These are phyloP conservation scores for Fusarium floridanum DNA, from an alignment of 2,329 filamentous ascomycete genomes.

Conservation along the genomic window DNA sequence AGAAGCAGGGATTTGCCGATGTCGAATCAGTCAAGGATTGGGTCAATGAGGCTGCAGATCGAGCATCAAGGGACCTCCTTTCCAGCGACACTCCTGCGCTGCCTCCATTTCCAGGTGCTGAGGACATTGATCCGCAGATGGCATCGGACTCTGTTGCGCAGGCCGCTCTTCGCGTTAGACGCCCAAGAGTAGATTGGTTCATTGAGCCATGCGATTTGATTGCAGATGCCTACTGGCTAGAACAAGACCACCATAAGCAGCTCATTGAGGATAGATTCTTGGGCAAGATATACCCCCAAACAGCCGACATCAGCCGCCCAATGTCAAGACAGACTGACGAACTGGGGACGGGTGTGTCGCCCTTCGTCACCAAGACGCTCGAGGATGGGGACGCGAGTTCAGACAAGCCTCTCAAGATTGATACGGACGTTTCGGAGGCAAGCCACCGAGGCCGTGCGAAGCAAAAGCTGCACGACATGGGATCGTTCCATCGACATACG, in stretches of 20 bases:
- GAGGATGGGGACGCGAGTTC: slow-evolving; percentile 39
- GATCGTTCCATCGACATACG: slow-evolving; percentile 66
- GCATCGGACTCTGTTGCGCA: slow-evolving; percentile 60
- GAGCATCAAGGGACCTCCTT: slow-evolving; percentile 45
- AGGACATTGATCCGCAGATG: slow-evolving; percentile 57
- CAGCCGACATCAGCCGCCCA: slow-evolving; percentile 46
- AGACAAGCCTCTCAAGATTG: slow-evolving; percentile 46
- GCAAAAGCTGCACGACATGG: slow-evolving; percentile 69
- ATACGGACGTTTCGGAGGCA: slow-evolving; percentile 61
- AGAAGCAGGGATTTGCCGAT: slow-evolving; percentile 82
- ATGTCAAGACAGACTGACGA: slow-evolving; percentile 51
- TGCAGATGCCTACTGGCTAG: slow-evolving; percentile 91
- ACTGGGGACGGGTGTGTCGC: slow-evolving; percentile 34
- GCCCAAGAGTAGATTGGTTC: slow-evolving; percentile 87
- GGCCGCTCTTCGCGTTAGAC: slow-evolving; percentile 70
- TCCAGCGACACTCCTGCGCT: slow-evolving; percentile 49
- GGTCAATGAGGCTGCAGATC: slow-evolving; percentile 74
- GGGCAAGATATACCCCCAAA: slow-evolving; percentile 74
- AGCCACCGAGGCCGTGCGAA: slow-evolving; percentile 70
- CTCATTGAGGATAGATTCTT: slow-evolving; percentile 86
- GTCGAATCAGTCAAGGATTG: slow-evolving; percentile 78
- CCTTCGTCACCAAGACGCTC: slow-evolving; percentile 44
- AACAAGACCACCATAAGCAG: slow-evolving; percentile 83
- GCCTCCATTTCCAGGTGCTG: slow-evolving; percentile 62
- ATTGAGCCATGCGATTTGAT: slow-evolving; percentile 87